Conservation (phyloP, 257 asterid species). For the Gardenia jasminoides region DNA sequence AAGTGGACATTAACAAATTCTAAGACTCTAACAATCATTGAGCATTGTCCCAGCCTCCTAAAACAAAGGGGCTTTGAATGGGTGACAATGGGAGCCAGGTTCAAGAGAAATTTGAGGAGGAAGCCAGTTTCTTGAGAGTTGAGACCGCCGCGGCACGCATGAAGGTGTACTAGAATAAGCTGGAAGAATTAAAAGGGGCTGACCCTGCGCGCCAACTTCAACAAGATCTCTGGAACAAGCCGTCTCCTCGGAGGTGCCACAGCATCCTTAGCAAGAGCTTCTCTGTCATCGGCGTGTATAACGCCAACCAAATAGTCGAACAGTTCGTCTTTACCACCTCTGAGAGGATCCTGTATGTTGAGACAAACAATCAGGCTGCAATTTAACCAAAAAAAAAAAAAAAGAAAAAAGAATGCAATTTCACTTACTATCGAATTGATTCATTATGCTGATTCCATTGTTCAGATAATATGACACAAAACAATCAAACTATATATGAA, state of each 20-base stretch:
- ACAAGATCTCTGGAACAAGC: conserved; percentile 72
- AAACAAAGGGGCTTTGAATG: not conserved
- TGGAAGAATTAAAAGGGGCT: conserved; percentile 64
- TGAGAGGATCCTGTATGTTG: conserved; percentile 75
- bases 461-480: not conserved
- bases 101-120: not conserved
- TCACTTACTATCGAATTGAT: not conserved
- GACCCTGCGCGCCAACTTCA: conserved; percentile 57
- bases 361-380: not conserved
- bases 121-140: not conserved
- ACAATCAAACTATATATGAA: too few species aligned
- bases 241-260: conserved; percentile 72
- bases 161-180: not conserved
- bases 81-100: conserved; percentile 1
- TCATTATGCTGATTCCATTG: not conserved
- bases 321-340: conserved; percentile 90
- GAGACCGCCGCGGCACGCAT: too few species aligned
- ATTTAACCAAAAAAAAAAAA: too few species aligned
- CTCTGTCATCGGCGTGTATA: conserved; percentile 67
- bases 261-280: conserved; percentile 73
- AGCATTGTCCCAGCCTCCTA: not conserved
- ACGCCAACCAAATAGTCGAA: conserved; percentile 65
- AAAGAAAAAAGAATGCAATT: not conserved
- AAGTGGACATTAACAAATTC: not conserved
- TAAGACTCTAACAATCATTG: too few species aligned